Evolutionary conservation across 1,284 basidiomycete genomes (phyloP).

Genomic region (Mycena sp.): DNA sequence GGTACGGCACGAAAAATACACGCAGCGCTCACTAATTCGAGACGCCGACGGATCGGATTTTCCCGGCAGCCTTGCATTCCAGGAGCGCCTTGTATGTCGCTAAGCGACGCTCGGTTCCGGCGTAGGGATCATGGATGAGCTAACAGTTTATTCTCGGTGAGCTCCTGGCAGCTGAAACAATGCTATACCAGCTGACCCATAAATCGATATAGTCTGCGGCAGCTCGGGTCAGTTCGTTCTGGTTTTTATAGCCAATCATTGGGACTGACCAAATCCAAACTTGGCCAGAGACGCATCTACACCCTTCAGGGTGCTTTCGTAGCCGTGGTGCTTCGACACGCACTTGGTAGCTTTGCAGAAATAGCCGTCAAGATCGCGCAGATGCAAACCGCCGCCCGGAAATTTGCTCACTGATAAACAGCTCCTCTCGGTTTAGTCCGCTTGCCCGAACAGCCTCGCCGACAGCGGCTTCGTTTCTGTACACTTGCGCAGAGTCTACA

Average conservation of each 20-base stretch:
- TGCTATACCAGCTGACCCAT: slow-evolving; percentile 45
- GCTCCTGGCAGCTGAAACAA: neutral
- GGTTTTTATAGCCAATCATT: too few relatives aligned
- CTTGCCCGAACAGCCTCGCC: slow-evolving; percentile 66
- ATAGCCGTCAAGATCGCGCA: neutral
- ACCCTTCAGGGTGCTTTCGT: slow-evolving; percentile 63
- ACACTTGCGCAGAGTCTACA: slow-evolving; percentile 77
- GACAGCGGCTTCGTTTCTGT: slow-evolving; percentile 77
- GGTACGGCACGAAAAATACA: neutral
- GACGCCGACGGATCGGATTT: slow-evolving; percentile 78
- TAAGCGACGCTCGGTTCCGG: slow-evolving; percentile 66
- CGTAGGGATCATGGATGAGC: slow-evolving; percentile 77
- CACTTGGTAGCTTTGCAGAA: slow-evolving; percentile 66
- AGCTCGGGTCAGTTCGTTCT: slow-evolving; percentile 2
- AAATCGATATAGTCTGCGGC: slow-evolving; percentile 76
- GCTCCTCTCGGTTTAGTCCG: slow-evolving; percentile 58
- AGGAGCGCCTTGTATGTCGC: slow-evolving; percentile 72
- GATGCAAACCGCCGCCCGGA: neutral
- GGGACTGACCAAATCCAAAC: slow-evolving; percentile 62
- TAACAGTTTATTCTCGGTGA: neutral
- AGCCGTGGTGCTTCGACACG: slow-evolving; percentile 61
- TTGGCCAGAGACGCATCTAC: slow-evolving; percentile 66
- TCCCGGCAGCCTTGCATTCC: slow-evolving; percentile 68
- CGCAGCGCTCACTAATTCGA: slow-evolving; percentile 72
- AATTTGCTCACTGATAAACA: slow-evolving; percentile 73